Base-by-base conservation (phyloP, 2,329 filamentous ascomycete species). In the Beauveria sp. region DNA sequence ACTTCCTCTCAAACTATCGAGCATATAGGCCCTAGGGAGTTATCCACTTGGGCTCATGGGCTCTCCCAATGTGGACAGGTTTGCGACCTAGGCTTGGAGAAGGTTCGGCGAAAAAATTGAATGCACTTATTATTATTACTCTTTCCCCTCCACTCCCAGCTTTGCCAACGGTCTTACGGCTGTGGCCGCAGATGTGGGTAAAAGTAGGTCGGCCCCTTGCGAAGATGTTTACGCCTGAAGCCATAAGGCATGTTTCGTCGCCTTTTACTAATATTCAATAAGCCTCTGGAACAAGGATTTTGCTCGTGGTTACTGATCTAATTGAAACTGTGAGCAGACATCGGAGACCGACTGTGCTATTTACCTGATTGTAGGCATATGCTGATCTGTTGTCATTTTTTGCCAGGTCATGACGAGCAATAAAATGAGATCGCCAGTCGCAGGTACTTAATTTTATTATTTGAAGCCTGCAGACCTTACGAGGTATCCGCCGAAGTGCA, bases 391-490 rank as follows among this genome's bases (percentile, higher is more conserved):
- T 18, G 3, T 56, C 20, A 1, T 37, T 46, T 18, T 10, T 20
- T 41, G 14, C 44, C n/a, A 48, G 16, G 26, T 24, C n/a, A 30
- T 30, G 14, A 20, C n/a, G 7, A 43, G 34, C 46, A 28, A 43
- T 47, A 34, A 30, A 30, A 37, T 9, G 18, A 34, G 55, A 51
- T 58, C 46, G 55, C 12, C 18, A 41, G 16, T 26, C 22, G 5
- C 34, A 50, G 55, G 55, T 58, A 58, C 55, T 58, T 58, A 34
- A 44, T 44, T 58, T 43, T n/a, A 46, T 28, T n/a, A 44, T 41
- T 40, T 57, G 34, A 37, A 37, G 34, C 20, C 16, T 26, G 54
- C 55, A 46, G 55, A 22, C 55, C 55, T 28, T 58, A 58, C 55
- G 55, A 58, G 44, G 46, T 58, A 26, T 51, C 55, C 55, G 55